These are phyloP conservation scores for Pleurotus sapidus DNA, from an alignment of 768 basidiomycete species.

Conservation along the genomic window DNA sequence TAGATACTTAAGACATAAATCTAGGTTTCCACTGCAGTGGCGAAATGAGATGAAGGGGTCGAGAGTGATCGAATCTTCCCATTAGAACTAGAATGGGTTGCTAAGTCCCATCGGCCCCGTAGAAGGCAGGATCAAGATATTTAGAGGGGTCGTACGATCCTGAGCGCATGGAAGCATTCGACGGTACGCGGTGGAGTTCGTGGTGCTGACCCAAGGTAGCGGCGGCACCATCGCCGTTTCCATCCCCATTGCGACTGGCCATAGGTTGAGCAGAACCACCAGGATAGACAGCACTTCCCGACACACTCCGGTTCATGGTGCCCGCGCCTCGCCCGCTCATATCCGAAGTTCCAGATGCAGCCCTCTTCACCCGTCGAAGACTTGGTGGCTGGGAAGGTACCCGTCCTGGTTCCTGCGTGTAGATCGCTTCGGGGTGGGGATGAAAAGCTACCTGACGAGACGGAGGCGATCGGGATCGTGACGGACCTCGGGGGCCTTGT, in stretches of 20 bases:
- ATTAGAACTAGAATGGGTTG: too few relatives aligned
- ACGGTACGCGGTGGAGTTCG: slow-evolving; percentile 16
- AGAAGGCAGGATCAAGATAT: slow-evolving; percentile 32
- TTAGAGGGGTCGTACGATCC: slow-evolving; percentile 22
- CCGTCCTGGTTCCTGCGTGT: background rate
- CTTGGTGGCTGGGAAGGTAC: background rate
- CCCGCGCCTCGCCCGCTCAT: background rate
- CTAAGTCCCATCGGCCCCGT: background rate
- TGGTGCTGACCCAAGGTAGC: background rate
- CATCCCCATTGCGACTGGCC: background rate
- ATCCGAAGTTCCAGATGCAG: background rate
- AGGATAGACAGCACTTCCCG: background rate
- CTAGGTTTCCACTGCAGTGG: too few relatives aligned
- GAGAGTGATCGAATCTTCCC: too few relatives aligned
- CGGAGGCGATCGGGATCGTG: background rate
- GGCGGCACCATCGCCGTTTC: background rate
- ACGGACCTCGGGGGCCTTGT: background rate
- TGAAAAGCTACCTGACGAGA: slow-evolving; percentile 1
- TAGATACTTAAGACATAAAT: too few relatives aligned
- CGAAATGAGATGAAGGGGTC: too few relatives aligned
- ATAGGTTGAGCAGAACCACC: slow-evolving; percentile 1
- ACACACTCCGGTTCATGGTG: background rate
- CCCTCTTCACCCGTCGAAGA: background rate
- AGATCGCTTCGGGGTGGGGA: background rate
- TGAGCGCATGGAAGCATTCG: slow-evolving; percentile 25